A percentile compares a stretch with the other conserved stretches of the same genome.
Evolutionary conservation across 345 rosid genomes (phyloP).

Genomic region (Trapa incisa): DNA sequence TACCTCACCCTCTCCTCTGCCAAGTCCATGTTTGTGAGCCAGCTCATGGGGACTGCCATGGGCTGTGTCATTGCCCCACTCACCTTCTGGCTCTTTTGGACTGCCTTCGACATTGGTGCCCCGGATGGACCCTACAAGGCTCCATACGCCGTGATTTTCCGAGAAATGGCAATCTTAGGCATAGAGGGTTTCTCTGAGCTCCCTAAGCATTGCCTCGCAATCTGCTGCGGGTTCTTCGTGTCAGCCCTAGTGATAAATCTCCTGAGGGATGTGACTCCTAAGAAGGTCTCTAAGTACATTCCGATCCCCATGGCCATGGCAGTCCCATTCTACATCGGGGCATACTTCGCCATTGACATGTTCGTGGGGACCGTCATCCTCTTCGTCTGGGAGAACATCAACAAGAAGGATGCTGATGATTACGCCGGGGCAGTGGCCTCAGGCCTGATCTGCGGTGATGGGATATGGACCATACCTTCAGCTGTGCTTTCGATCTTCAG

Average conservation of each 20-base stretch:
- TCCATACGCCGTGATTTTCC: conserved; percentile 73
- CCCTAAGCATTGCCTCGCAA: conserved; percentile 64
- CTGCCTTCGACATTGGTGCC: conserved; percentile 73
- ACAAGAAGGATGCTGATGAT: conserved; percentile 62
- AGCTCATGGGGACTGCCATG: conserved; percentile 71
- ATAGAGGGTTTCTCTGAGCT: conserved; percentile 66
- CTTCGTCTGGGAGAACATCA: conserved; percentile 60
- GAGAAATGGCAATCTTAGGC: conserved; percentile 85
- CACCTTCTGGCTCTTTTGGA: conserved; percentile 84
- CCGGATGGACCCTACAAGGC: conserved; percentile 85
- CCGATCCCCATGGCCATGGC: conserved; percentile 96
- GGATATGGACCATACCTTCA: conserved; percentile 85
- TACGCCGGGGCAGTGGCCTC: conserved; percentile 81
- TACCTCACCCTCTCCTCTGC: conserved; percentile 82
- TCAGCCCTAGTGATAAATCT: conserved; percentile 58
- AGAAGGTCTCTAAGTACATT: conserved; percentile 56
- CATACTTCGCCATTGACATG: conserved; percentile 83
- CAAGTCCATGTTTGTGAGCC: conserved; percentile 86
- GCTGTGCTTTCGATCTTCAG: conserved; percentile 78
- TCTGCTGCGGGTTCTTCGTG: conserved; percentile 59
- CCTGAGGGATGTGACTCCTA: conserved; percentile 54
- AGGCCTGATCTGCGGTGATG: conserved; percentile 83
- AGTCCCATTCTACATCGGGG: conserved; percentile 77
- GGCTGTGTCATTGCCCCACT: conserved; percentile 86
- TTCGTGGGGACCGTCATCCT: conserved; percentile 69